Evolutionary conservation across 306 rosid genomes (phyloP), one percentile per base, ranked within the genome.

Genomic region (Vigna reflexopilosa): DNA sequence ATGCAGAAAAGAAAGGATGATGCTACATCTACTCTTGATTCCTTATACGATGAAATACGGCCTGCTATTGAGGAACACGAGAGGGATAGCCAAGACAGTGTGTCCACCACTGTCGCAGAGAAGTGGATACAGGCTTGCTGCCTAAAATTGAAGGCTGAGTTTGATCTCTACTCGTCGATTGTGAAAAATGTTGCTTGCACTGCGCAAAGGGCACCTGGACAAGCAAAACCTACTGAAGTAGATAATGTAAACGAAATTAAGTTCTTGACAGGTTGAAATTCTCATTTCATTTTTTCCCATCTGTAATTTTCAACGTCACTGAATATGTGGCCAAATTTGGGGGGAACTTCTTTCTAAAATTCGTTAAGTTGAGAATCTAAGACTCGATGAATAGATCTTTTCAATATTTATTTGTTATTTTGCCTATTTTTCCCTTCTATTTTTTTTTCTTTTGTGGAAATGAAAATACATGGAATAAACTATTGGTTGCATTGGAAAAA

Each of bases 41-140:
- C 89, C 44, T 80, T 95, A 48, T 95, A 92, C 82, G 85, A 92
- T 63, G 98, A 95, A 82, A 92, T 95, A 74, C 83, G 98, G 54
- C 98, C 98, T 16, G 97, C 98, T 74, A 95, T 95, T 73, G 98
- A 95, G 87, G 98, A 95, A 80, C 91, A 95, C 40, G 98, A 95
- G 82, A 89, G 97, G 84, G 98, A 92, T 78, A 88, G 81, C 83
- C 98, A 95, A 88, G 98, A 95, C 81, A 91, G 80, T 67, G 98
- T 94, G 26, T 89, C 98, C 9, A 94, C 97, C 1, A 83, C 86
- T 15, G 97, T 94, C 5, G 98, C 98, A 30, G 97, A 94, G 87
- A 94, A 90, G 88, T 94, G 98, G 98, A 94, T 94, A 51, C 91
- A 85, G 67, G 97, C 91, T 64, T 86, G 92, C 87, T 90, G 97